Conservation (phyloP, 306 rosid genomes). For the Inga leiocalycina region DNA sequence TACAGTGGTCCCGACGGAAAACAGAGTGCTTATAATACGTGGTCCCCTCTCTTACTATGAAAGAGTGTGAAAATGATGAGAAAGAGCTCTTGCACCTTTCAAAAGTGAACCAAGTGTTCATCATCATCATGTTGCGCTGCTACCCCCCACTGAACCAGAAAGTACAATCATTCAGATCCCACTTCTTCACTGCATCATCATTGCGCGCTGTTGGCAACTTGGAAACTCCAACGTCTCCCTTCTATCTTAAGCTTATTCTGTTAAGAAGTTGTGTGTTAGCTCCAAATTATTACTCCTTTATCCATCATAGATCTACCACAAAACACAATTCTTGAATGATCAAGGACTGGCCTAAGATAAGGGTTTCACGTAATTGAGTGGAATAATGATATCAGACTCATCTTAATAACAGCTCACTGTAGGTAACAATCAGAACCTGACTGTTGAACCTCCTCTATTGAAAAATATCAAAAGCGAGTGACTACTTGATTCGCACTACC, state of each 20-base stretch:
- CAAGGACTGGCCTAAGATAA: not conserved
- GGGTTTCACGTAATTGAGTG: not conserved
- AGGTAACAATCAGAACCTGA: not conserved
- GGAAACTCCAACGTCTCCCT: slow-evolving; percentile 34
- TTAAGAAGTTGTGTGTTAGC: slow-evolving; percentile 40
- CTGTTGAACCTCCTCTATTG: not conserved
- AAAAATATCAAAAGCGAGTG: not conserved
- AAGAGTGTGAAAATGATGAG: slow-evolving; percentile 31
- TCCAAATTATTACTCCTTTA: slow-evolving; percentile 10
- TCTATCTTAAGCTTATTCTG: slow-evolving; percentile 28
- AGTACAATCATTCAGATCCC: slow-evolving; percentile 38
- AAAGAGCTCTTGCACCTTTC: slow-evolving; percentile 35
- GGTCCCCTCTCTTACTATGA: slow-evolving; percentile 55
- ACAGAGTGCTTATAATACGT: slow-evolving; percentile 26
- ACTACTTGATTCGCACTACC: slow-evolving; percentile 3
- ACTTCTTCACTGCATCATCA: slow-evolving; percentile 47
- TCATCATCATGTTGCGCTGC: slow-evolving; percentile 38
- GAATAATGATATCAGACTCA: not conserved
- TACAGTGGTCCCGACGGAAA: slow-evolving; percentile 36
- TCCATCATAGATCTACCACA: slow-evolving; percentile 31
- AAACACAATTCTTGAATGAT: slow-evolving; percentile 27
- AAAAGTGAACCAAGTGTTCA: slow-evolving; percentile 28
- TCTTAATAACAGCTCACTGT: not conserved
- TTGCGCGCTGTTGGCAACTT: slow-evolving; percentile 51
- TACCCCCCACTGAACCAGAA: slow-evolving; percentile 41